A percentile compares a stretch with the other conserved stretches of the same genome.
Evolutionary conservation across 306 rosid species (phyloP).

Genomic region (Carpinus fangiana): DNA sequence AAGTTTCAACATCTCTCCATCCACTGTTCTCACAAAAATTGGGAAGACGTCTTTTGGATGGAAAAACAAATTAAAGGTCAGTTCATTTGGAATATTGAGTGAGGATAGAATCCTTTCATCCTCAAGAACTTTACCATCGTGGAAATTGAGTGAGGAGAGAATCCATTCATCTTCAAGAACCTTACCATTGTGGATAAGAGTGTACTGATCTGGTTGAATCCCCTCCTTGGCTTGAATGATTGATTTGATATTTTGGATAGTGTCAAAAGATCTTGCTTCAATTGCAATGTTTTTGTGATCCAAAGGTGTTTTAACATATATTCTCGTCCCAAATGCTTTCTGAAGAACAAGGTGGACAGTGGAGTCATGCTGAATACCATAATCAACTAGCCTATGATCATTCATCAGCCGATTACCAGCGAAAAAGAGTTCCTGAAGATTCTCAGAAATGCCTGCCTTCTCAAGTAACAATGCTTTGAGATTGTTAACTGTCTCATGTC

Average conservation of each 20-base stretch:
- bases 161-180: conserved; percentile 32
- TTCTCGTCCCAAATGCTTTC: background rate
- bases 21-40: conserved; percentile 17
- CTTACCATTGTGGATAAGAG: conserved; percentile 25
- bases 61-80: conserved; percentile 15
- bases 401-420: conserved; percentile 7
- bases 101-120: too few relatives aligned
- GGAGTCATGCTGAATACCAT: conserved; percentile 11
- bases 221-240: conserved; percentile 14
- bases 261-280: conserved; percentile 22
- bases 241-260: conserved; percentile 21
- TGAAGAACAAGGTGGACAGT: conserved; percentile 17
- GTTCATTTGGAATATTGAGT: background rate
- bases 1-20: conserved; percentile 5
- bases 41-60: conserved; percentile 5
- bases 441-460: conserved; percentile 16
- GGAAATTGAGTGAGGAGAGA: background rate
- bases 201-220: background rate
- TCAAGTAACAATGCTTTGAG: conserved; percentile 14
- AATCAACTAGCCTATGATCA: conserved; percentile 7
- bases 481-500: conserved; percentile 11
- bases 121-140: too few relatives aligned
- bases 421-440: conserved; percentile 12
- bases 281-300: conserved; percentile 9
- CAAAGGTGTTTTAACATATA: conserved; percentile 25